Percentiles rank a stretch among this genome's conserved stretches.
Evolutionary conservation across 331 rosid genomes (phyloP).

Genomic region (Erythrophleum ivorense): DNA sequence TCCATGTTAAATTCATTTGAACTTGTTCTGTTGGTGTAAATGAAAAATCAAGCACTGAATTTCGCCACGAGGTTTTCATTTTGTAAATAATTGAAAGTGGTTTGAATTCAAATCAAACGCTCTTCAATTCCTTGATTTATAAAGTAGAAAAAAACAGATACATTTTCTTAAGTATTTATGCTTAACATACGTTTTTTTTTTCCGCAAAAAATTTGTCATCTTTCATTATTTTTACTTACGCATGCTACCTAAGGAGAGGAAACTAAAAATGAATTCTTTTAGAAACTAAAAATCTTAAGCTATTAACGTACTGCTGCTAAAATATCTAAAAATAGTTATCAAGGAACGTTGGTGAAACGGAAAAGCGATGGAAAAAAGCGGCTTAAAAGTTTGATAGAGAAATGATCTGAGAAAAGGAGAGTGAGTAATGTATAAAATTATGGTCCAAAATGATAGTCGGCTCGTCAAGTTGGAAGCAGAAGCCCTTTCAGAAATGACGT

Average conservation of each 20-base stretch:
- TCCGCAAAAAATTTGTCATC: no score
- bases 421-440: conserved; percentile 4
- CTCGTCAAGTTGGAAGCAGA: conserved; percentile 45
- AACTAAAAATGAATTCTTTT: no score
- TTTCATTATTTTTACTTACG: background rate
- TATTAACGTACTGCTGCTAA: no score
- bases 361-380: no score
- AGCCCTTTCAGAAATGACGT: conserved; percentile 25
- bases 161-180: no score
- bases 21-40: background rate
- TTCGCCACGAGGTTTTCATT: background rate
- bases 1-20: background rate
- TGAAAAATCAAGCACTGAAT: background rate
- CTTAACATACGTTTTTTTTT: no score
- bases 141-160: no score
- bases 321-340: no score
- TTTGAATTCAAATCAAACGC: background rate
- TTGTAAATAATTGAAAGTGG: background rate
- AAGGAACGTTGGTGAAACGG: no score
- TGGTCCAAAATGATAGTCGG: conserved; percentile 46
- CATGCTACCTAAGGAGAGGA: background rate
- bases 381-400: no score
- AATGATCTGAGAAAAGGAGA: no score
- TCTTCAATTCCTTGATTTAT: no score
- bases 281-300: background rate